A percentile compares a stretch with the other conserved stretches of the same genome.
Evolutionary conservation across 2,329 filamentous ascomycete genomes (phyloP).

Genomic region (Aspergillus sp.): DNA sequence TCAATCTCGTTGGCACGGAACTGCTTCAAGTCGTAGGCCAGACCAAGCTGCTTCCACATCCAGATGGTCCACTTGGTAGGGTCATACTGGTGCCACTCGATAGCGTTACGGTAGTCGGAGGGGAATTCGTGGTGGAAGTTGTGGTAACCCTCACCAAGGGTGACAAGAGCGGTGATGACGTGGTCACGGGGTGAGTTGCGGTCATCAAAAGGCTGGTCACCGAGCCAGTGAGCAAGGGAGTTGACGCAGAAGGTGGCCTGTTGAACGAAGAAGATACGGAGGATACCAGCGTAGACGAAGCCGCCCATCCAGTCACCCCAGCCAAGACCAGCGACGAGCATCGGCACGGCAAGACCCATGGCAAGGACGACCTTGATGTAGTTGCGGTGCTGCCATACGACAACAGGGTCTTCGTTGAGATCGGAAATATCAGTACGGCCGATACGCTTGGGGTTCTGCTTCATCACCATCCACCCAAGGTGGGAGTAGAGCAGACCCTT

Average conservation of each 20-base stretch:
- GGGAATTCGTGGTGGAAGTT: constrained; percentile 97
- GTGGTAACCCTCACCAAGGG: constrained; percentile 87
- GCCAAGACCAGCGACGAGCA: constrained; percentile 72
- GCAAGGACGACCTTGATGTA: constrained; percentile 78
- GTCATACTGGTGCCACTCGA: constrained; percentile 89
- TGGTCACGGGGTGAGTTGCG: constrained; percentile 89
- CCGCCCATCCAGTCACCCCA: constrained; percentile 84
- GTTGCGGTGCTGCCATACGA: constrained; percentile 86
- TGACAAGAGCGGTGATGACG: constrained; percentile 81
- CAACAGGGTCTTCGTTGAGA: constrained; percentile 81
- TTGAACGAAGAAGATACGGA: constrained; percentile 87
- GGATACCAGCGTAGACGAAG: constrained; percentile 82
- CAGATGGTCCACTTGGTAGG: constrained; percentile 91
- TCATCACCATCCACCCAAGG: constrained; percentile 90
- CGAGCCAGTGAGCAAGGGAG: constrained; percentile 87
- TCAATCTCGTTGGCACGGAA: constrained; percentile 92
- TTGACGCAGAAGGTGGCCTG: constrained; percentile 94
- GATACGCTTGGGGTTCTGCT: constrained; percentile 88
- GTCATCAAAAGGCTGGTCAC: constrained; percentile 91
- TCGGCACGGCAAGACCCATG: constrained; percentile 79
- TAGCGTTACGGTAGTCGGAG: constrained; percentile 89
- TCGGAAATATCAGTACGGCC: constrained; percentile 88
- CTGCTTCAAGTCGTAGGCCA: constrained; percentile 86
- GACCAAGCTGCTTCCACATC: constrained; percentile 79
- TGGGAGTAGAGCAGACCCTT: constrained; percentile 85